Percentiles rank a stretch among this genome's conserved stretches.
Conservation (phyloP, 2,329 filamentous ascomycete genomes). For the Monilinia vaccinii-corymbosi region DNA sequence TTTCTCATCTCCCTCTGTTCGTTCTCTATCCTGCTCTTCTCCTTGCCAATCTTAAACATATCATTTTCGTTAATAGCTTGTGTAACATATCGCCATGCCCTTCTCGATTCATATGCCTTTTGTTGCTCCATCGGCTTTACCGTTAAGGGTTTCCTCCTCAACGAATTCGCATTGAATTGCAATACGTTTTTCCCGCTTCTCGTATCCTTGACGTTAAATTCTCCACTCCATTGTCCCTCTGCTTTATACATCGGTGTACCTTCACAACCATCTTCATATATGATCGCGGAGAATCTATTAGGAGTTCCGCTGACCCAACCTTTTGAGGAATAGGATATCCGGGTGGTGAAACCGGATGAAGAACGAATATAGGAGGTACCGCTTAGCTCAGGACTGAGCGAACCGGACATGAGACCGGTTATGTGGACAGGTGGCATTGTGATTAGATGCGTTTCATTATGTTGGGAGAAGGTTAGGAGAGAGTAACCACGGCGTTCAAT, state of each 20-base stretch:
- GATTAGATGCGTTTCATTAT: slow-evolving; percentile 63
- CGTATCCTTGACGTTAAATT: slow-evolving; percentile 66
- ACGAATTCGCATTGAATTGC: slow-evolving; percentile 47
- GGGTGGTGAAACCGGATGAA: slow-evolving; percentile 75
- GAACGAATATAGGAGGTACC: slow-evolving; percentile 75
- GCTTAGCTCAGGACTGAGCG: slow-evolving; percentile 85
- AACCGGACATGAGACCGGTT: slow-evolving; percentile 76
- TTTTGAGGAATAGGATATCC: slow-evolving; percentile 85
- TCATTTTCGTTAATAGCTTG: slow-evolving; percentile 71
- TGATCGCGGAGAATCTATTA: slow-evolving; percentile 72
- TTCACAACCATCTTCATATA: slow-evolving; percentile 58
- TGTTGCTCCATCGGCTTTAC: slow-evolving; percentile 68
- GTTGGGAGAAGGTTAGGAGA: slow-evolving; percentile 60
- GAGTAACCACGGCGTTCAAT: slow-evolving; percentile 92
- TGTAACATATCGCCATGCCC: slow-evolving; percentile 80
- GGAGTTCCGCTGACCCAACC: slow-evolving; percentile 94
- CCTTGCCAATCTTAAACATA: slow-evolving; percentile 66
- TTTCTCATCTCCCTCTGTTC: slow-evolving; percentile 71
- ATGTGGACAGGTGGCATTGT: slow-evolving; percentile 87
- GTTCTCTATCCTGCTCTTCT: slow-evolving; percentile 86
- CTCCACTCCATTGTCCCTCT: slow-evolving; percentile 82
- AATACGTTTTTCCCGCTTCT: slow-evolving; percentile 45
- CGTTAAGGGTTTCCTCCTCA: slow-evolving; percentile 54
- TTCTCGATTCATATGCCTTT: slow-evolving; percentile 76
- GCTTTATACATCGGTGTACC: slow-evolving; percentile 69